Percentiles rank a stretch among this genome's conserved stretches.
Evolutionary conservation across 2,329 filamentous ascomycete species (phyloP).

Genomic region (Trichoderma cornu-damae): DNA sequence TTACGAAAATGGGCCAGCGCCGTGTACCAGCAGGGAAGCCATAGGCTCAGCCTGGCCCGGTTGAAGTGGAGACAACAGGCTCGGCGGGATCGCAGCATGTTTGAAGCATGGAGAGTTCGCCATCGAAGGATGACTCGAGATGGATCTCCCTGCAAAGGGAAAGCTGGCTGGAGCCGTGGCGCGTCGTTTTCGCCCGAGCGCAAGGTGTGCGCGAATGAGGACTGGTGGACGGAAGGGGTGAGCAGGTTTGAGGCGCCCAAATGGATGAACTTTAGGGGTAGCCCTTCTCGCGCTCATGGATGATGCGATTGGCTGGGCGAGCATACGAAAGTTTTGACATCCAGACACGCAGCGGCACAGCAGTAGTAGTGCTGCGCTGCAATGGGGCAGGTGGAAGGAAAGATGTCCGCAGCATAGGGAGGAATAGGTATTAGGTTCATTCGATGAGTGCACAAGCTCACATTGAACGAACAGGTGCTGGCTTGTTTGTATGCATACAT

Average conservation of each 20-base stretch:
- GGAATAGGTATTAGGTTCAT: conserved; percentile 7
- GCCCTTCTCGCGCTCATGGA: neutral
- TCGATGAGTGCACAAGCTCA: conserved; percentile 2
- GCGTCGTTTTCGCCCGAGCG: conserved; percentile 27
- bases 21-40: conserved; percentile 27
- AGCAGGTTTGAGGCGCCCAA: conserved; percentile 31
- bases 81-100: conserved; percentile 26
- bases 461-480: too few relatives aligned
- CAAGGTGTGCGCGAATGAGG: conserved; percentile 24
- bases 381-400: neutral
- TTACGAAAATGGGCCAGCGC: conserved; percentile 30
- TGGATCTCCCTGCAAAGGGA: conserved; percentile 24
- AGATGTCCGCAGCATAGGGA: neutral
- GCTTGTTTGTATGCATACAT: too few relatives aligned
- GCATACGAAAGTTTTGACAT: neutral
- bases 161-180: conserved; percentile 24
- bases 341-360: neutral
- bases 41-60: conserved; percentile 26
- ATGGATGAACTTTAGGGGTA: conserved; percentile 29
- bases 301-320: neutral
- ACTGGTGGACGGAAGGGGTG: conserved; percentile 36
- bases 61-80: conserved; percentile 28
- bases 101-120: conserved; percentile 28
- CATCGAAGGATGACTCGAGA: neutral
- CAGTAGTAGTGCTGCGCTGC: neutral